Percentiles rank a stretch among this genome's conserved stretches.
Evolutionary conservation across 2,329 filamentous ascomycete species (phyloP).

Genomic region (Byssoonygena ceratinophila): DNA sequence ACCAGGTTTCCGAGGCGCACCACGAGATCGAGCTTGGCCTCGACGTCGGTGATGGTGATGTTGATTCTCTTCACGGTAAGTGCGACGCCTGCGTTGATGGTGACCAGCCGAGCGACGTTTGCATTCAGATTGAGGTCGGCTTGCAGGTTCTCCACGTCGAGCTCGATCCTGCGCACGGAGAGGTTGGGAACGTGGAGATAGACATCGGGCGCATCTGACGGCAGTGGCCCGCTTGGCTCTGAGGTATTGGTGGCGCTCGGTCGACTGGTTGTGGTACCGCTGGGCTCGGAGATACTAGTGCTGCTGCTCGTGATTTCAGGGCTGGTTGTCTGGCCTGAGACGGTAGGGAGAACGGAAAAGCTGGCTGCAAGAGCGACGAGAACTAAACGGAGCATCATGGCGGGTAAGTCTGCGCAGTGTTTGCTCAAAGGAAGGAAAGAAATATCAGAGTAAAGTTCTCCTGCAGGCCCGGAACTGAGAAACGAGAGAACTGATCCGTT

Average conservation of each 20-base stretch:
- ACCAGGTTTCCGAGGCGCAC: not conserved
- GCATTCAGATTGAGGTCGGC: not conserved
- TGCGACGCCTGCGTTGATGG: not conserved
- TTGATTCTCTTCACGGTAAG: conserved; percentile 1
- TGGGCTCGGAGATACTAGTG: not conserved
- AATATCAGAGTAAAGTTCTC: not conserved
- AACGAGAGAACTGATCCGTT: not conserved
- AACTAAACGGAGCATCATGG: not conserved
- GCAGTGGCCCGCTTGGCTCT: not conserved
- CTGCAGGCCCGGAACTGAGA: not conserved
- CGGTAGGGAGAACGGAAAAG: not conserved
- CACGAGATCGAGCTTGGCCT: not conserved
- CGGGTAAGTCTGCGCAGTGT: not conserved
- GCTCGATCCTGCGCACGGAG: not conserved
- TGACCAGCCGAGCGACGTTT: not conserved
- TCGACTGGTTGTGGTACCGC: not conserved
- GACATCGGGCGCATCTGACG: not conserved
- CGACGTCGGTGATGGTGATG: not conserved
- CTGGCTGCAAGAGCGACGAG: conserved; percentile 1
- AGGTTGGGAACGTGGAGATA: conserved; percentile 1
- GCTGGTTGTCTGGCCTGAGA: not conserved
- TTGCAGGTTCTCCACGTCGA: conserved; percentile 1
- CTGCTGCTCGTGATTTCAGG: not conserved
- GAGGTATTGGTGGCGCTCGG: not conserved
- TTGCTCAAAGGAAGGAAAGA: not conserved